A percentile compares a stretch with the other conserved stretches of the same genome.
Conservation (phyloP, 495 filamentous ascomycete species). For the Hypoxylon intermedium region DNA sequence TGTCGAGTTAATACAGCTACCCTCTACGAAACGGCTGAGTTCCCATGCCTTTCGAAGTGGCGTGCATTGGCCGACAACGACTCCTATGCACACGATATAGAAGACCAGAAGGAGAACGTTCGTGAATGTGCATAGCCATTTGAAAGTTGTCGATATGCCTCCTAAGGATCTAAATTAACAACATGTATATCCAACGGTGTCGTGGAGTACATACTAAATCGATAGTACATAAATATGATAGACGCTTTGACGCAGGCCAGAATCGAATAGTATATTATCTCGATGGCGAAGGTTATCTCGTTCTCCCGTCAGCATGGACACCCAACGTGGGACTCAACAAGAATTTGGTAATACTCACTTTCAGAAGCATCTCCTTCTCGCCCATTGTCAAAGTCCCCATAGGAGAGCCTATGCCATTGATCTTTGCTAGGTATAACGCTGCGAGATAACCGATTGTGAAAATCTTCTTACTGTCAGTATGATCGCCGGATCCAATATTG, state of each 20-base stretch:
- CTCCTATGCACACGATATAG: conserved; percentile 45
- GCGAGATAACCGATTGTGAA: conserved; percentile 46
- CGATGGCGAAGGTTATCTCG: conserved; percentile 48
- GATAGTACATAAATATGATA: conserved; percentile 57
- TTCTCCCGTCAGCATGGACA: conserved; percentile 2
- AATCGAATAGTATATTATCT: conserved; percentile 53
- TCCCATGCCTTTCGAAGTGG: conserved; percentile 58
- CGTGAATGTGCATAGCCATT: conserved; percentile 41
- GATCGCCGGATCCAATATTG: background rate
- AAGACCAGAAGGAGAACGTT: conserved; percentile 50
- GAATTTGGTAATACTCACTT: conserved; percentile 17
- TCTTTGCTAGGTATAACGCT: conserved; percentile 39
- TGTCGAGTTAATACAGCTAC: conserved; percentile 56
- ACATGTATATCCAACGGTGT: background rate
- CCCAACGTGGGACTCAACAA: background rate
- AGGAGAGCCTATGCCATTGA: conserved; percentile 44
- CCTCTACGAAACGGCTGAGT: conserved; percentile 42
- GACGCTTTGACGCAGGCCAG: conserved; percentile 54
- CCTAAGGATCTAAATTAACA: conserved; percentile 23
- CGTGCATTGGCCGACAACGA: conserved; percentile 53
- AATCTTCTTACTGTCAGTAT: conserved; percentile 28
- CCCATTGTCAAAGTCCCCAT: conserved; percentile 34
- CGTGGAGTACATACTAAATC: conserved; percentile 48
- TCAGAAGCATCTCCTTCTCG: conserved; percentile 46
- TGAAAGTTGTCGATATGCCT: conserved; percentile 44